Conservation (phyloP, 2,329 filamentous ascomycete species). For the Aureobasidium lini region DNA sequence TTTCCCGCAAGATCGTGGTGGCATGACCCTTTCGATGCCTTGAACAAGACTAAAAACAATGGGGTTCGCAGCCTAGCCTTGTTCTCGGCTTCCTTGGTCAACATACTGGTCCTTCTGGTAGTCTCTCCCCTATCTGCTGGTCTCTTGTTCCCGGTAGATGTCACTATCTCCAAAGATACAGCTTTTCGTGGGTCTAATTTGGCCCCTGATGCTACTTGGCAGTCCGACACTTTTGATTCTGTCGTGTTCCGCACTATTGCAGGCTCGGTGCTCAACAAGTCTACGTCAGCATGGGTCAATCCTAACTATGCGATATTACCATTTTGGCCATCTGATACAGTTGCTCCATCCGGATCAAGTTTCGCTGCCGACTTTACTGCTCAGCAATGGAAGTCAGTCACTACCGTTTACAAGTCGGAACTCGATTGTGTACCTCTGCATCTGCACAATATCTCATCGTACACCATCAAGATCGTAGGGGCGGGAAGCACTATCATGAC, state of each 20-base stretch:
- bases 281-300: neutral
- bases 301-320: neutral
- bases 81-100: neutral
- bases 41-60: neutral
- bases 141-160: neutral
- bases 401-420: neutral
- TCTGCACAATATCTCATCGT: neutral
- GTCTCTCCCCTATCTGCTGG: neutral
- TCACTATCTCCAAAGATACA: neutral
- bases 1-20: neutral
- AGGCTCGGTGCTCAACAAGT: neutral
- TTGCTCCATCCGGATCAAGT: no score
- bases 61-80: neutral
- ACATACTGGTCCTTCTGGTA: neutral
- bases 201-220: neutral
- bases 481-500: neutral
- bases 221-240: neutral
- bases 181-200: neutral
- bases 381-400: neutral
- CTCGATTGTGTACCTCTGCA: neutral
- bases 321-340: neutral
- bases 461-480: neutral
- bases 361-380: neutral
- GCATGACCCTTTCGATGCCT: neutral
- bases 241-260: neutral